These are phyloP conservation scores for Globisporangium perplexum DNA, from an alignment of 352 stramenopile species.

Conservation along the genomic window DNA sequence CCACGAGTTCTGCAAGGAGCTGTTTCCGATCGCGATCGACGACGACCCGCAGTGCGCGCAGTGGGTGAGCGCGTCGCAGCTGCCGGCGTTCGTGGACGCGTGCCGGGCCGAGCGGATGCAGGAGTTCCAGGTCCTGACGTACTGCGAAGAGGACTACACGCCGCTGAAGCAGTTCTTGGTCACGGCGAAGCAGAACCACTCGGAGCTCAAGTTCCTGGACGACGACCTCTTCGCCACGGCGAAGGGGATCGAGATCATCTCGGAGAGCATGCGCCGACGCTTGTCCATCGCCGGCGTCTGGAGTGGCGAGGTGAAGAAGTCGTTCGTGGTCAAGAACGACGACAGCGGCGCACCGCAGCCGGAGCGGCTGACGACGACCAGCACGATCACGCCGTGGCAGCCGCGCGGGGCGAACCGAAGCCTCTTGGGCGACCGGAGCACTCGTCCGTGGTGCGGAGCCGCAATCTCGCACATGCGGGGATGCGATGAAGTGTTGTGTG, in stretches of 20 bases:
- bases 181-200: slow-evolving; percentile 51
- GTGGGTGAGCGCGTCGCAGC: slow-evolving; percentile 59
- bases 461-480: not conserved
- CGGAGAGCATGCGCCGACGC: slow-evolving; percentile 60
- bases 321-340: slow-evolving; percentile 55
- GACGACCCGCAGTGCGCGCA: slow-evolving; percentile 69
- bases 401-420: slow-evolving; percentile 34
- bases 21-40: slow-evolving; percentile 61
- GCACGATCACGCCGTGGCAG: slow-evolving; percentile 46
- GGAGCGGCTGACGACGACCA: slow-evolving; percentile 20
- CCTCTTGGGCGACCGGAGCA: slow-evolving; percentile 21
- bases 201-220: slow-evolving; percentile 60
- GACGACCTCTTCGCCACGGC: slow-evolving; percentile 66
- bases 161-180: slow-evolving; percentile 68
- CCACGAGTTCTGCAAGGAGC: slow-evolving; percentile 45
- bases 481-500: not conserved
- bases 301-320: slow-evolving; percentile 49
- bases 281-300: slow-evolving; percentile 75
- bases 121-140: slow-evolving; percentile 53
- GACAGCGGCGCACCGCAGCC: slow-evolving; percentile 21
- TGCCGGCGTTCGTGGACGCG: slow-evolving; percentile 69
- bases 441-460: slow-evolving; percentile 48
- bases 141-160: slow-evolving; percentile 69
- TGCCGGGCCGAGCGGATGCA: slow-evolving; percentile 47
- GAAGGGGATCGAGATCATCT: slow-evolving; percentile 73